Evolutionary conservation across 352 stramenopile species (phyloP).

Genomic region (Pythium phragmitis): DNA sequence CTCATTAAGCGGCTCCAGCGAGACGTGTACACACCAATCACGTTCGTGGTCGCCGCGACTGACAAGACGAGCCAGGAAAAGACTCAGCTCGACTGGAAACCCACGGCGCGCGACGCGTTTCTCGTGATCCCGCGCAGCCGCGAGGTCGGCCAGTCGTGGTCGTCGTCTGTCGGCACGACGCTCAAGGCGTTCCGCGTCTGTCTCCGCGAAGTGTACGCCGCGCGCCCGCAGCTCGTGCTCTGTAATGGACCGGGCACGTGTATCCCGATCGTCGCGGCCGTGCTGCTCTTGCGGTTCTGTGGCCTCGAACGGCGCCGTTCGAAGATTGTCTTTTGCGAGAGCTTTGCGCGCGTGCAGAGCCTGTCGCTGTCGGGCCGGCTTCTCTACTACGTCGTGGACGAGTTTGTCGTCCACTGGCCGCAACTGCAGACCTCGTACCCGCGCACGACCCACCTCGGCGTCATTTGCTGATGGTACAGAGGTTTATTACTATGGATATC

Average conservation of each 20-base stretch:
- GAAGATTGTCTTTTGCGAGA: slow-evolving; percentile 94
- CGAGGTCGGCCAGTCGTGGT: slow-evolving; percentile 94
- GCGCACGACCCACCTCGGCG: slow-evolving; percentile 81
- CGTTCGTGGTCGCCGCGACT: slow-evolving; percentile 89
- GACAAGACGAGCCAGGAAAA: slow-evolving; percentile 90
- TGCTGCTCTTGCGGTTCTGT: slow-evolving; percentile 85
- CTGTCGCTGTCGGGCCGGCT: slow-evolving; percentile 93
- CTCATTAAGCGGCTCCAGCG: slow-evolving; percentile 85
- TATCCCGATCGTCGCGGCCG: slow-evolving; percentile 88
- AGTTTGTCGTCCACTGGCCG: slow-evolving; percentile 95
- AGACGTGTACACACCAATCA: slow-evolving; percentile 79
- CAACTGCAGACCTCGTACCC: slow-evolving; percentile 85
- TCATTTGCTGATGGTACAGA: slow-evolving; percentile 63
- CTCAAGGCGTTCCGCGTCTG: slow-evolving; percentile 75
- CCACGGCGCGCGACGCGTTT: slow-evolving; percentile 47
- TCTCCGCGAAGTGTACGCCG: slow-evolving; percentile 63
- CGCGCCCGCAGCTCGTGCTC: slow-evolving; percentile 87
- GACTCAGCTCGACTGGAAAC: slow-evolving; percentile 67
- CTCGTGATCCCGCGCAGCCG: slow-evolving; percentile 88
- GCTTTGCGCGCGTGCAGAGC: slow-evolving; percentile 91
- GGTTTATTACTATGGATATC: too few species aligned
- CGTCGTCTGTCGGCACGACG: slow-evolving; percentile 87
- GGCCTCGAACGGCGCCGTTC: slow-evolving; percentile 51
- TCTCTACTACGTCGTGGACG: slow-evolving; percentile 91
- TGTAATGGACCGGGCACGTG: slow-evolving; percentile 95